Conservation (phyloP, 768 basidiomycete genomes). For the Phaeolepiota aurea region DNA sequence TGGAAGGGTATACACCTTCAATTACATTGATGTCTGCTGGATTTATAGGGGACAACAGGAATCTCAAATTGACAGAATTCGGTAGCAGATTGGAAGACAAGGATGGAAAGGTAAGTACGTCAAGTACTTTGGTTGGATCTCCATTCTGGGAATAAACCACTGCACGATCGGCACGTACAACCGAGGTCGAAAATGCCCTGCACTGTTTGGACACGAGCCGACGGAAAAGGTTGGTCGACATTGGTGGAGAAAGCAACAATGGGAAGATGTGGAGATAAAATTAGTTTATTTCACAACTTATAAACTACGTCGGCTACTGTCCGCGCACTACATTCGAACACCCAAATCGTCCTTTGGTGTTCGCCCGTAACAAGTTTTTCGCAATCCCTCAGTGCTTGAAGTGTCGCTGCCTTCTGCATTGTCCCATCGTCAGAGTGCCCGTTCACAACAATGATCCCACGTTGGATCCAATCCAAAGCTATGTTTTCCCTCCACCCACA, state of each 20-base stretch:
- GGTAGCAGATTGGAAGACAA: constrained; percentile 38
- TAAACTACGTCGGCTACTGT: neutral
- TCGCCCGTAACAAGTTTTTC: neutral
- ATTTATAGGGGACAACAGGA: constrained; percentile 70
- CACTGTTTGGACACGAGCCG: constrained; percentile 1
- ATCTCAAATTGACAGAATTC: constrained; percentile 52
- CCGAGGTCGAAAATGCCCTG: constrained; percentile 21
- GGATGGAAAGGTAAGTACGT: constrained; percentile 38
- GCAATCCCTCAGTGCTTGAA: constrained; percentile 8
- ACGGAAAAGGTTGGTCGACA: neutral
- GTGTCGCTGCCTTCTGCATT: constrained; percentile 5
- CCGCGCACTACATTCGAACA: constrained; percentile 3
- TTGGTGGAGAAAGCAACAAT: neutral
- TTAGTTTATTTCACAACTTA: neutral
- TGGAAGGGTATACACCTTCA: constrained; percentile 74
- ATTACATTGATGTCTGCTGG: constrained; percentile 78
- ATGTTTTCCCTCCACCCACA: constrained; percentile 31
- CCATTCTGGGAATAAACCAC: constrained; percentile 58
- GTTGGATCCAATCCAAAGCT: constrained; percentile 7
- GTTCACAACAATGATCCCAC: constrained; percentile 31
- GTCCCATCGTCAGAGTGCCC: constrained; percentile 11
- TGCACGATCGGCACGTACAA: constrained; percentile 40
- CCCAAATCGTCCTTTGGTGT: constrained; percentile 5
- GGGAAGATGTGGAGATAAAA: too few species aligned
- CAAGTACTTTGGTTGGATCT: constrained; percentile 53